Base-by-base conservation (phyloP, 345 rosid species). In the Sonneratia caseolaris region DNA sequence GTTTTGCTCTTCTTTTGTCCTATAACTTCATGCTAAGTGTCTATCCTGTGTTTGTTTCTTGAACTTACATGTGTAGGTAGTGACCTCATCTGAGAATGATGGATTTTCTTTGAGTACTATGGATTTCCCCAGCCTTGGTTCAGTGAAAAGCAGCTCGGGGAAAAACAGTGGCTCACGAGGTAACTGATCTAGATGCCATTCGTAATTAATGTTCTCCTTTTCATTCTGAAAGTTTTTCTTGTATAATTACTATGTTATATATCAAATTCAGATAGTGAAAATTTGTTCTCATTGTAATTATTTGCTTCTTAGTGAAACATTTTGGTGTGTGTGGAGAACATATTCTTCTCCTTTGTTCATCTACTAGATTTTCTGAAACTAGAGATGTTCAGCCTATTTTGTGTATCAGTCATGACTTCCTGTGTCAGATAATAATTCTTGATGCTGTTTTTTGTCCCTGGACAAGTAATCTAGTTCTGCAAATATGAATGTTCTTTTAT, bases 121-220 rank as follows among this genome's bases (percentile, higher is more conserved):
- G 74, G 99, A 95, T 83, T 95, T 95, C 78, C 99, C 99, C 37
- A 83, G 89, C 7, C 98, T 96, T 76, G 97, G 97, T 70, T 83
- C 94, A 21, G 94, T 92, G 67, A 95, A 84, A 71, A 94, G 84
- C 65, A 72, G 73, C 76, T 79, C 86, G 74, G 90, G 77, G 62
- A 90, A 82, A 75, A 82, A 80, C 77, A 3, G 75, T 7, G 89
- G 77, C 57, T 81, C 86, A 65, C 89, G 86, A 89, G 98, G 97
- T 94, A 71, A 70, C 24, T 75, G 76, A 68, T 55, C 70, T 37
- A 37, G n/a, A n/a, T 15, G n/a, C 22, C 22, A 32, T 66, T 66
- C 5, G n/a, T 56, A n/a, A 56, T 56, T 21, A 18, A 18, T 5
- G 12, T 51, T 51, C 1, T 21, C 61, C 61, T 56, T 56, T 56